Percentiles rank a stretch among this genome's conserved stretches.
Conservation (phyloP, 2,329 filamentous ascomycete genomes). For the Fonsecaea pugnacius region DNA sequence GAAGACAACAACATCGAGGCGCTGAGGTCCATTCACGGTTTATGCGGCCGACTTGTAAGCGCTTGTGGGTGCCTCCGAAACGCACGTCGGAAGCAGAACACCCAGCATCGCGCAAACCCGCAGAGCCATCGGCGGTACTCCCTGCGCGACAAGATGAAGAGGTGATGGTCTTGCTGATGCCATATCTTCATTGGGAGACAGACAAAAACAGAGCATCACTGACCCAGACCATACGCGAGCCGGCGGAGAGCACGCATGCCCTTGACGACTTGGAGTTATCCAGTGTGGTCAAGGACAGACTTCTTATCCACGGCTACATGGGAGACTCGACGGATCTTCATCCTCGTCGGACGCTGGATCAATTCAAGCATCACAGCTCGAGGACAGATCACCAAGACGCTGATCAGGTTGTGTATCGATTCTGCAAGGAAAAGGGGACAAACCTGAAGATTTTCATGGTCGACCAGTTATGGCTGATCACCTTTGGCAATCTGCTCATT, state of each 20-base stretch:
- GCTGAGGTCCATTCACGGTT: slow-evolving; percentile 42
- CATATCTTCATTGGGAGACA: slow-evolving; percentile 69
- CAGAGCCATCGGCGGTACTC: neutral
- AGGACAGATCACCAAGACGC: slow-evolving; percentile 60
- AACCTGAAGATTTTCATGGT: slow-evolving; percentile 63
- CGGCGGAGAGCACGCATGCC: slow-evolving; percentile 24
- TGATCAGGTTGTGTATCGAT: slow-evolving; percentile 69
- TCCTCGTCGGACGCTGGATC: slow-evolving; percentile 64
- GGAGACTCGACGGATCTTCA: slow-evolving; percentile 57
- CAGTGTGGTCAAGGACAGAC: slow-evolving; percentile 45
- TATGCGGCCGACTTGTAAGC: slow-evolving; percentile 32
- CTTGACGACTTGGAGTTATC: slow-evolving; percentile 16
- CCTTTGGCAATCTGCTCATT: slow-evolving; percentile 63
- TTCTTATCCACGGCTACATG: slow-evolving; percentile 56
- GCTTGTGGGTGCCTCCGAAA: slow-evolving; percentile 7
- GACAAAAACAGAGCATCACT: slow-evolving; percentile 60
- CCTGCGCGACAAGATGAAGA: slow-evolving; percentile 8
- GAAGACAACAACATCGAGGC: slow-evolving; percentile 39
- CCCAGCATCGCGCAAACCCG: slow-evolving; percentile 1
- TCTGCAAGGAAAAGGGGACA: slow-evolving; percentile 45
- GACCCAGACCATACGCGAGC: slow-evolving; percentile 56
- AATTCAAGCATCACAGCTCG: slow-evolving; percentile 67
- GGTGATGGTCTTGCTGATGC: slow-evolving; percentile 56
- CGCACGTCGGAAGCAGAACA: slow-evolving; percentile 9
- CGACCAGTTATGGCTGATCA: slow-evolving; percentile 71